These are phyloP conservation scores for Eucalyptus lansdowneana DNA, from an alignment of 345 rosid genomes.

Conservation along the genomic window DNA sequence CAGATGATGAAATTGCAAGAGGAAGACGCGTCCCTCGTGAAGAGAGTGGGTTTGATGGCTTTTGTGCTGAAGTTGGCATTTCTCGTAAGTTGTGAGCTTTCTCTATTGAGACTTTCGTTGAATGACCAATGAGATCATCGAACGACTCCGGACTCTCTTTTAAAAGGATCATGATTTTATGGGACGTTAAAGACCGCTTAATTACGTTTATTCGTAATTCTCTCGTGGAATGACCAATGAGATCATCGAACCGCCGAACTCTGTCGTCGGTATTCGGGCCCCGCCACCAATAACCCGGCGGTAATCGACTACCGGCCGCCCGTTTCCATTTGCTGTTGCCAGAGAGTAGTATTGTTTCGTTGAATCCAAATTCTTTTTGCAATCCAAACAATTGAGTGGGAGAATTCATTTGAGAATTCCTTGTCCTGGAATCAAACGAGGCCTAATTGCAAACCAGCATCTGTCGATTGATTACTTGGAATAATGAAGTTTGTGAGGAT, in stretches of 20 bases:
- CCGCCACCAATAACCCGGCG: not conserved
- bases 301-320: not conserved
- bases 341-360: not conserved
- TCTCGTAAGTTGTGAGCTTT: not conserved
- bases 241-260: not conserved
- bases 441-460: not conserved
- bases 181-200: not conserved
- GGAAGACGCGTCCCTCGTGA: not conserved
- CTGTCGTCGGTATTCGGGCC: not conserved
- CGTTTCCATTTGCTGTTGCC: not conserved
- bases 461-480: not conserved
- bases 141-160: not conserved
- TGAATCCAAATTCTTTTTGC: not conserved
- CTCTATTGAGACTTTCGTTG: not conserved
- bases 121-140: not conserved
- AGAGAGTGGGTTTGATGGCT: not conserved
- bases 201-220: not conserved
- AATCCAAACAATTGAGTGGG: not conserved
- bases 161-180: not conserved
- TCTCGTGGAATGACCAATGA: not conserved
- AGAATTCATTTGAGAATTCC: not conserved
- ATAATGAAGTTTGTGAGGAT: not conserved
- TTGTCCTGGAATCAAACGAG: not conserved
- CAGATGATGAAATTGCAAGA: not conserved
- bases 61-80: not conserved